These are phyloP conservation scores for Symbiodinium natans DNA, from an alignment of 73 alveolate species.

Conservation along the genomic window DNA sequence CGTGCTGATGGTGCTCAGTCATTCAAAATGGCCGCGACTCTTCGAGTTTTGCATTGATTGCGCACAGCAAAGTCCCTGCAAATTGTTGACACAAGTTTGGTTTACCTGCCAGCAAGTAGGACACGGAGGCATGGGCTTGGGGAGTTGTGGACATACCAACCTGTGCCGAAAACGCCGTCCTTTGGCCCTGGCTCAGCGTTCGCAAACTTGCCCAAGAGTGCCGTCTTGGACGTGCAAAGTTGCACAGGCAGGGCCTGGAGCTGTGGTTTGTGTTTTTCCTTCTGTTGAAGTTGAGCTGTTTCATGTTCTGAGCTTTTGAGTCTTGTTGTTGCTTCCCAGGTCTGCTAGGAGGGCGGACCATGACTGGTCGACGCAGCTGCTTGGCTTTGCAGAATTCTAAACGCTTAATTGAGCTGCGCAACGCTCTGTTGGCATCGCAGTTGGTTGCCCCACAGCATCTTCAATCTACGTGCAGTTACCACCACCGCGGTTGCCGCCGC, in stretches of 20 bases:
- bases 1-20: too few species aligned
- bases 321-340: background rate
- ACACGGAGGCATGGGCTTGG: too few species aligned
- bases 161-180: too few species aligned
- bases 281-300: background rate
- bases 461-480: conserved; percentile 4
- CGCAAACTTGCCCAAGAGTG: background rate
- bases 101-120: too few species aligned
- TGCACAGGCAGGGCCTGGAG: background rate
- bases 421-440: background rate
- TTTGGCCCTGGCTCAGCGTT: background rate
- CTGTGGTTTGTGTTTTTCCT: background rate
- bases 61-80: too few species aligned
- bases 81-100: too few species aligned
- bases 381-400: background rate
- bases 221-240: background rate
- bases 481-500: conserved; percentile 86
- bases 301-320: too few species aligned
- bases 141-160: too few species aligned
- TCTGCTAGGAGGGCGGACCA: background rate
- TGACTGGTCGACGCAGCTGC: conserved; percentile 56
- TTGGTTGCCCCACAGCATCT: background rate
- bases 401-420: background rate
- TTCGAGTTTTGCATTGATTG: too few species aligned
- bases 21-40: too few species aligned